Evolutionary conservation across 1,284 basidiomycete genomes (phyloP), one percentile per base, ranked within the genome.

Genomic region (Moesziomyces antarcticus): DNA sequence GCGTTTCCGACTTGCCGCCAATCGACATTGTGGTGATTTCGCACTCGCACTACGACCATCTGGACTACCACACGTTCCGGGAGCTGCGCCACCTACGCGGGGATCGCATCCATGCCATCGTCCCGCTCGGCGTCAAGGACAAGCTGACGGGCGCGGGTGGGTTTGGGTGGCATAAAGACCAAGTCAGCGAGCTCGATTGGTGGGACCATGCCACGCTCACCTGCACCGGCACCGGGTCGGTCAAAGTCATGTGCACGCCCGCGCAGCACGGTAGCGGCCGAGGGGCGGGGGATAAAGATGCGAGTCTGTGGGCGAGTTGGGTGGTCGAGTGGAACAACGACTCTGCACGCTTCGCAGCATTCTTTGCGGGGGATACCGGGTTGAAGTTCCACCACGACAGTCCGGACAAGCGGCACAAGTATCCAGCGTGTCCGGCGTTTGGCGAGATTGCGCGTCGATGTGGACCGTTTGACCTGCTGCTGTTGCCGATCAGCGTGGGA

Each of bases 1-100:
- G 50, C 2, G 62, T 79, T 11, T 41, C 48, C 1, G 76, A 74
- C 18, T 58, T 83, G 20, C 82, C 82, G 1, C 69, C 65, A 18
- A 71, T 83, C 47, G 76, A 83, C 48, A 33, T 77, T 4, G 81
- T 82, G 37, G 35, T 77, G 33, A 83, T 83, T 54, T 80, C 78
- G 11, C 82, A 83, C 66, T 79, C 77, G 45, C 82, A 83, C 60
- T 83, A 80, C 56, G 82, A 83, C 60, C 82, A 83, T 57, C 72
- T 83, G 25, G 82, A 83, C 66, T 65, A 61, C 25, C 61, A 69
- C 43, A 78, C 78, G 9, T 70, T 82, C 24, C 47, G 54, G 8
- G 43, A 73, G 21, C 73, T 83, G 13, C 78, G 57, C 46, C 43
- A 68, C 5, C 20, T 35, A 0, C 68, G 72, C 14, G 44, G 51